Evolutionary conservation across 345 rosid species (phyloP).

Genomic region (Euclidium syriacum): DNA sequence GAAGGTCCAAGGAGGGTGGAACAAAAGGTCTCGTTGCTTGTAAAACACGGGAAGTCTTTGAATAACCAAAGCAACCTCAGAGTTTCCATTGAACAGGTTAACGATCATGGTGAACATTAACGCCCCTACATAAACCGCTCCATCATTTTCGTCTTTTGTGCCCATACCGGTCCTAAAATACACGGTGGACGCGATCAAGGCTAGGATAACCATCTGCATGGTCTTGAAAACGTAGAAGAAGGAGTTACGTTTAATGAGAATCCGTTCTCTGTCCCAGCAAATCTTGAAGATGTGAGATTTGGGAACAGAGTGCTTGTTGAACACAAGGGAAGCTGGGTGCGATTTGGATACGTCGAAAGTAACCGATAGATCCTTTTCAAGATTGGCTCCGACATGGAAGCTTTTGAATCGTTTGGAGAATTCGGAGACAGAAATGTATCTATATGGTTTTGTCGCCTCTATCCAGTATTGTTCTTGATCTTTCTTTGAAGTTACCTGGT

Average conservation of each 20-base stretch:
- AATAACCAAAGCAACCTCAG: constrained; percentile 72
- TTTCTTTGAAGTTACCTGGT: constrained; percentile 81
- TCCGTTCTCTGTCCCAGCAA: constrained; percentile 78
- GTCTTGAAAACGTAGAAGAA: constrained; percentile 69
- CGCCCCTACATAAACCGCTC: constrained; percentile 43
- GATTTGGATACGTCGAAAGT: constrained; percentile 51
- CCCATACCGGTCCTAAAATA: constrained; percentile 59
- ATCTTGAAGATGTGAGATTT: constrained; percentile 58
- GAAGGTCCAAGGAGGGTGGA: constrained; percentile 84
- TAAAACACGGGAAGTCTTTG: constrained; percentile 78
- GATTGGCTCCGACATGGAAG: constrained; percentile 61
- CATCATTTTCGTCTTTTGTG: constrained; percentile 49
- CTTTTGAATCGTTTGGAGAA: constrained; percentile 53
- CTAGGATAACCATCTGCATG: constrained; percentile 58
- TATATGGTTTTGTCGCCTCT: constrained; percentile 52
- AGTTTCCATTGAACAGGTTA: constrained; percentile 84
- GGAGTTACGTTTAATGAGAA: constrained; percentile 61
- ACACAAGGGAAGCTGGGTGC: constrained; percentile 68
- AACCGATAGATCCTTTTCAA: constrained; percentile 48
- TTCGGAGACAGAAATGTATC: constrained; percentile 55
- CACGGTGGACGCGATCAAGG: constrained; percentile 50
- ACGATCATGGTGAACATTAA: constrained; percentile 44
- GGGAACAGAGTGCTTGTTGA: constrained; percentile 52
- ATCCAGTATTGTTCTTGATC: constrained; percentile 93
- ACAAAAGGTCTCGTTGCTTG: constrained; percentile 86